Percentiles rank a stretch among this genome's conserved stretches.
Conservation (phyloP, 2,329 filamentous ascomycete genomes). For the Trichophyton schoenleinii region DNA sequence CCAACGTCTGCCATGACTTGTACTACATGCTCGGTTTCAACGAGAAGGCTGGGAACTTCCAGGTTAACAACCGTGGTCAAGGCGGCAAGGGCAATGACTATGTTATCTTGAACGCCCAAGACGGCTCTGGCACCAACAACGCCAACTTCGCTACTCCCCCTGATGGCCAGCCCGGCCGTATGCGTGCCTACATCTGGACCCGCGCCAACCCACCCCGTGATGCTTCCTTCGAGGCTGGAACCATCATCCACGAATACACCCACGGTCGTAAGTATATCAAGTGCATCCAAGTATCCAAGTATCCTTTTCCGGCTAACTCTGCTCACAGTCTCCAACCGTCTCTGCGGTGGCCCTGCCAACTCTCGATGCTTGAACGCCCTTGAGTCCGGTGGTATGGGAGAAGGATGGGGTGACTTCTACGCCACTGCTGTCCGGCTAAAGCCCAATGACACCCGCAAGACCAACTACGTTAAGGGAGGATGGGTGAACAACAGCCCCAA, state of each 20-base stretch:
- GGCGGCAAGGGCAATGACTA: constrained; percentile 10
- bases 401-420: constrained; percentile 12
- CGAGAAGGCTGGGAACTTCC: constrained; percentile 11
- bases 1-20: constrained; percentile 11
- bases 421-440: constrained; percentile 11
- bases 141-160: constrained; percentile 13
- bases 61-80: constrained; percentile 8
- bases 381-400: constrained; percentile 13
- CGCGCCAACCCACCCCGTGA: constrained; percentile 9
- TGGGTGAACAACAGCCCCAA: constrained; percentile 8
- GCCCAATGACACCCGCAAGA: constrained; percentile 7
- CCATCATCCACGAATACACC: constrained; percentile 12
- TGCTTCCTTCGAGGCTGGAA: constrained; percentile 11
- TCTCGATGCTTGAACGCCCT: constrained; percentile 9
- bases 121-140: constrained; percentile 12
- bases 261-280: constrained; percentile 10
- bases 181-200: constrained; percentile 12
- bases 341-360: constrained; percentile 11
- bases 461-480: constrained; percentile 9
- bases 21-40: constrained; percentile 10
- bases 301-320: neutral
- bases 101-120: constrained; percentile 11
- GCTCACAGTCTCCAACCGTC: constrained; percentile 12
- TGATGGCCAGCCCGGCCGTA: constrained; percentile 11
- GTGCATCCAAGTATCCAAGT: neutral